A percentile compares a stretch with the other conserved stretches of the same genome.
Conservation (phyloP, 495 filamentous ascomycete species). For the Articulospora tetracladia region DNA sequence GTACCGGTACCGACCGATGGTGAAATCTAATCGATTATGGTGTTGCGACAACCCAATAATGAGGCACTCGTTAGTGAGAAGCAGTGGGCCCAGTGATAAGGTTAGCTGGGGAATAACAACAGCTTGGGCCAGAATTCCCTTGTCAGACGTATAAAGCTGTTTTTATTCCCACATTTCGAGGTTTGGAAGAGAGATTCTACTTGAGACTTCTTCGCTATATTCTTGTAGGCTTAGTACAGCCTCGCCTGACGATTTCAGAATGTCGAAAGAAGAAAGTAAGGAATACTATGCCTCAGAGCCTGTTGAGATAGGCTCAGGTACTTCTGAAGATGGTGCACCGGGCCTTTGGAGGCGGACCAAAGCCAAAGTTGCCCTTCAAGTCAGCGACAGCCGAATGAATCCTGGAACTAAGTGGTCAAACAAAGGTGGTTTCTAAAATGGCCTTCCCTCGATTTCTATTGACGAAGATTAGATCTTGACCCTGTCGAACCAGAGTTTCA, state of each 20-base stretch:
- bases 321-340: background rate
- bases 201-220: no score
- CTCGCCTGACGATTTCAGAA: no score
- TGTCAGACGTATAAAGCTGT: background rate
- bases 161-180: background rate
- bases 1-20: background rate
- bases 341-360: background rate
- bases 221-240: no score
- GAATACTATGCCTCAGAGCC: background rate
- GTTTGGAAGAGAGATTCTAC: background rate
- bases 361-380: background rate
- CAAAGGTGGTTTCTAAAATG: background rate
- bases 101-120: background rate
- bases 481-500: slow-evolving; percentile 1
- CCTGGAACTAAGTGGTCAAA: background rate
- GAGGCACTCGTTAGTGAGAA: background rate
- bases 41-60: background rate
- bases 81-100: background rate
- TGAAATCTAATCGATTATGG: background rate
- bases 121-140: background rate
- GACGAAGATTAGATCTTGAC: background rate
- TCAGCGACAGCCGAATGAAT: background rate
- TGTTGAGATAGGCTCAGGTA: background rate
- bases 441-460: background rate
- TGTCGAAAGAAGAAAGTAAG: background rate